phyloP scores from a whole-genome alignment of 768 basidiomycete genomes.

The Termitomyces sp. region DNA sequence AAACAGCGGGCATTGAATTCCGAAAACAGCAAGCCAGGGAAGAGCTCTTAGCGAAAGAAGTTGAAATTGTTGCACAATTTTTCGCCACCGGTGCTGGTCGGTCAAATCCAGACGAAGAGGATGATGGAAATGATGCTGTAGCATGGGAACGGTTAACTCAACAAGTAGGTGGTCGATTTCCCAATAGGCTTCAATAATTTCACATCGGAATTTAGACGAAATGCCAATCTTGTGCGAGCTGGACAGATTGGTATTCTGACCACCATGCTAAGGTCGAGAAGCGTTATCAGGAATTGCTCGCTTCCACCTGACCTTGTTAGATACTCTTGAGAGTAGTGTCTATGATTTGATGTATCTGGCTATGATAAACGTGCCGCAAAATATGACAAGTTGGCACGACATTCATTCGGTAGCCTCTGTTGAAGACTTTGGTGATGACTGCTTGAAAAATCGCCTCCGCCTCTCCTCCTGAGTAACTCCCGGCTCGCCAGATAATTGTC shows the following conservation, averaged over 20 bases:
- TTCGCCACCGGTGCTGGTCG: conserved; percentile 48
- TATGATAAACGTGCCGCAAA: conserved; percentile 1
- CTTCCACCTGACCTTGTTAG: neutral
- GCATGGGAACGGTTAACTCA: conserved; percentile 51
- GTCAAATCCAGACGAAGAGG: conserved; percentile 28
- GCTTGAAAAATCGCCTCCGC: conserved; percentile 83
- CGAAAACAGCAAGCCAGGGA: conserved; percentile 37
- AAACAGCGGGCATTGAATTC: conserved; percentile 48
- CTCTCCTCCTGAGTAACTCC: conserved; percentile 59
- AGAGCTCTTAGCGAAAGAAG: conserved; percentile 35
- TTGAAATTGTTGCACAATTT: conserved; percentile 49
- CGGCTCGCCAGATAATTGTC: conserved; percentile 53
- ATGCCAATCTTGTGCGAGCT: conserved; percentile 41
- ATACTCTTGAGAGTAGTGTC: conserved; percentile 1
- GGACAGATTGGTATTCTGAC: conserved; percentile 52
- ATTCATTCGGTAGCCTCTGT: conserved; percentile 33
- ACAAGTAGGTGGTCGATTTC: conserved; percentile 35
- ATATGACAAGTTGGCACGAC: conserved; percentile 5
- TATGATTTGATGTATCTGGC: conserved; percentile 1
- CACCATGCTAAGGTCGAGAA: conserved; percentile 40
- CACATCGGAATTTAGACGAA: conserved; percentile 26
- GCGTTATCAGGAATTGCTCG: conserved; percentile 34
- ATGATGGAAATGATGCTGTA: conserved; percentile 39
- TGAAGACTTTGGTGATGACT: conserved; percentile 45
- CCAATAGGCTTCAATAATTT: neutral